Evolutionary conservation across 441 rosid genomes (phyloP).

Genomic region (Breynia disticha): DNA sequence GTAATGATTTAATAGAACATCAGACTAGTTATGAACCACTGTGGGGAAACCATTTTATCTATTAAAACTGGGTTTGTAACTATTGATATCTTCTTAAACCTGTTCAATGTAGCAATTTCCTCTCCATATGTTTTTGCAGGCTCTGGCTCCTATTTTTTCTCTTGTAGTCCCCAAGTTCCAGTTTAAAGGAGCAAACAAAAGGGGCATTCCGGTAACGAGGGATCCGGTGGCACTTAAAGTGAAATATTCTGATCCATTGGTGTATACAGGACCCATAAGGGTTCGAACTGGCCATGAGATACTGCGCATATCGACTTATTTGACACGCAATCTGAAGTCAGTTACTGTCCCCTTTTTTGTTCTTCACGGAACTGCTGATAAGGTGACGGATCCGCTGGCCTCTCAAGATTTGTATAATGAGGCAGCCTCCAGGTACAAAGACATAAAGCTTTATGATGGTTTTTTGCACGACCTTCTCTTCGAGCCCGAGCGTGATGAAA

Average conservation of each 20-base stretch:
- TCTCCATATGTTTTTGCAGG: conserved; percentile 32
- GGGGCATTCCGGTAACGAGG: conserved; percentile 94
- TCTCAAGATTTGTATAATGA: conserved; percentile 69
- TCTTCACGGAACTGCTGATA: conserved; percentile 89
- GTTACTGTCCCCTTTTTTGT: conserved; percentile 76
- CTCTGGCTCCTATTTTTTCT: conserved; percentile 84
- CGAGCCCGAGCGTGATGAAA: conserved; percentile 79
- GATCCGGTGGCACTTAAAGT: conserved; percentile 83
- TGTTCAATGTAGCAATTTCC: not conserved
- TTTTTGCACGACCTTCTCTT: conserved; percentile 92
- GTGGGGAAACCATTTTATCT: too few species aligned
- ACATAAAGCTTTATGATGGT: conserved; percentile 78
- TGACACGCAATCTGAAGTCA: conserved; percentile 57
- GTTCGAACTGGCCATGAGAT: conserved; percentile 93
- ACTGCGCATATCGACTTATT: conserved; percentile 60
- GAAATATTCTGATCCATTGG: conserved; percentile 89
- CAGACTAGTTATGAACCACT: too few species aligned
- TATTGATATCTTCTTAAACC: not conserved
- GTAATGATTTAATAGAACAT: too few species aligned
- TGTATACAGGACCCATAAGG: conserved; percentile 91
- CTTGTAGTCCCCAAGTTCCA: conserved; percentile 72
- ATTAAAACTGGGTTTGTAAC: not conserved
- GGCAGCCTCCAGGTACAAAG: conserved; percentile 72
- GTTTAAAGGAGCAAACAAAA: conserved; percentile 96
- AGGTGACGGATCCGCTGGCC: conserved; percentile 86